Evolutionary conservation across 2,329 filamentous ascomycete genomes (phyloP).

Genomic region (Aspergillus fischeri): DNA sequence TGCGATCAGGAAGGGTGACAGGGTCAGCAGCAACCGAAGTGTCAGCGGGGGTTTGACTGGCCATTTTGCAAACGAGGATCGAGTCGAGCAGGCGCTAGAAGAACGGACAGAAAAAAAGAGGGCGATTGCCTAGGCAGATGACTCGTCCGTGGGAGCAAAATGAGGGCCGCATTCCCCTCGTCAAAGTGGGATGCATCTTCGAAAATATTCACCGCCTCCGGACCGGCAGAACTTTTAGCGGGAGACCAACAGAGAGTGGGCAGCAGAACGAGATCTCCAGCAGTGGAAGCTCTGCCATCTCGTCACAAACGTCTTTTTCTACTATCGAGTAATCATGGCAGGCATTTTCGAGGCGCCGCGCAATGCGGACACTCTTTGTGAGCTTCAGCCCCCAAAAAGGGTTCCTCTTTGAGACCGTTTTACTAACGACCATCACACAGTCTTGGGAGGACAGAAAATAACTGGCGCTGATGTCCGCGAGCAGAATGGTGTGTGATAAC

Average conservation of each 20-base stretch:
- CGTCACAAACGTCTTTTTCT: constrained; percentile 17
- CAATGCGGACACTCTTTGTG: constrained; percentile 85
- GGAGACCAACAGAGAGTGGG: constrained; percentile 5
- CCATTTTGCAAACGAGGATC: constrained; percentile 23
- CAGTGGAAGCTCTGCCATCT: constrained; percentile 29
- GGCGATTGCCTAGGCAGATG: constrained; percentile 12
- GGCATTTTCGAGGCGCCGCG: constrained; percentile 94
- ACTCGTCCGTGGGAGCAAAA: constrained; percentile 6
- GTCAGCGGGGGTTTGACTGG: constrained; percentile 29
- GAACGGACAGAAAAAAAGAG: constrained; percentile 13
- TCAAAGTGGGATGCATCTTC: constrained; percentile 38
- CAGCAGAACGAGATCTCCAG: constrained; percentile 11
- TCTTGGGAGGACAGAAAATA: constrained; percentile 96
- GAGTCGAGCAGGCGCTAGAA: constrained; percentile 17
- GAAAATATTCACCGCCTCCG: constrained; percentile 35
- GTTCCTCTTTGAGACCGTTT: constrained; percentile 5
- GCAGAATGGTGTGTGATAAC: constrained; percentile 69
- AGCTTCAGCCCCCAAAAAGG: constrained; percentile 24
- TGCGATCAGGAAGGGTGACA: constrained; percentile 37
- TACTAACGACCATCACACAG: constrained; percentile 43
- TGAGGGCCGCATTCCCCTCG: constrained; percentile 18
- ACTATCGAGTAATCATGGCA: constrained; percentile 60
- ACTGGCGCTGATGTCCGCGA: constrained; percentile 94
- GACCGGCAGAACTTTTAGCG: constrained; percentile 41
- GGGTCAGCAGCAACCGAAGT: constrained; percentile 19